A percentile compares a stretch with the other conserved stretches of the same genome.
Evolutionary conservation across 306 rosid species (phyloP).

Genomic region (Lotus japonicus): DNA sequence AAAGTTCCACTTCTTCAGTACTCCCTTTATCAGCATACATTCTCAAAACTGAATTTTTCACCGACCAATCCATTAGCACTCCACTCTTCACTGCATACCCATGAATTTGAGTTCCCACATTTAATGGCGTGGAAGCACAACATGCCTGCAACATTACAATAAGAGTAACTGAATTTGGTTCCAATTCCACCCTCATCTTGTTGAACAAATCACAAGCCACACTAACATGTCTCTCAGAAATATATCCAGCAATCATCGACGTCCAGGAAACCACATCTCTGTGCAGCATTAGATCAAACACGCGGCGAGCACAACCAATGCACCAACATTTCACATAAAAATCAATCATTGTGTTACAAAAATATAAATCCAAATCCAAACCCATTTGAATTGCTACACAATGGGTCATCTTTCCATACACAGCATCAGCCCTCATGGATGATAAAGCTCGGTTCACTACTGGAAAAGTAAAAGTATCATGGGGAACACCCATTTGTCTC

Average conservation of each 20-base stretch:
- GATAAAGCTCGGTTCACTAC: conserved; percentile 31
- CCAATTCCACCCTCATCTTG: conserved; percentile 36
- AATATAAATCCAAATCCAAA: conserved; percentile 39
- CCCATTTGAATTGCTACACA: conserved; percentile 41
- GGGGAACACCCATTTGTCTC: conserved; percentile 37
- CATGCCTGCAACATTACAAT: conserved; percentile 42
- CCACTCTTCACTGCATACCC: conserved; percentile 43
- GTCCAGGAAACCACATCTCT: conserved; percentile 60
- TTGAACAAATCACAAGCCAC: conserved; percentile 25
- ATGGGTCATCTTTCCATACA: conserved; percentile 44
- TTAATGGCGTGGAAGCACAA: conserved; percentile 17
- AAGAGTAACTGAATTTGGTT: conserved; percentile 43
- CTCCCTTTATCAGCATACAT: conserved; percentile 36
- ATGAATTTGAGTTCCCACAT: conserved; percentile 36
- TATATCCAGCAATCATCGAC: conserved; percentile 37
- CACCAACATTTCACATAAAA: conserved; percentile 36
- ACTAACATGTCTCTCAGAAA: conserved; percentile 10
- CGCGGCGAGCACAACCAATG: background rate
- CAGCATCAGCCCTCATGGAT: background rate
- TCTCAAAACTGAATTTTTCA: conserved; percentile 41
- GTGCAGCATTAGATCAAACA: conserved; percentile 37
- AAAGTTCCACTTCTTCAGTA: conserved; percentile 25
- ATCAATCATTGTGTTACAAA: conserved; percentile 47
- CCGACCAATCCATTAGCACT: conserved; percentile 24
- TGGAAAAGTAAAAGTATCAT: conserved; percentile 43